Percentiles rank a stretch among this genome's conserved stretches.
Evolutionary conservation across 805 yeast species (phyloP).

Genomic region (Candida gorgasii): DNA sequence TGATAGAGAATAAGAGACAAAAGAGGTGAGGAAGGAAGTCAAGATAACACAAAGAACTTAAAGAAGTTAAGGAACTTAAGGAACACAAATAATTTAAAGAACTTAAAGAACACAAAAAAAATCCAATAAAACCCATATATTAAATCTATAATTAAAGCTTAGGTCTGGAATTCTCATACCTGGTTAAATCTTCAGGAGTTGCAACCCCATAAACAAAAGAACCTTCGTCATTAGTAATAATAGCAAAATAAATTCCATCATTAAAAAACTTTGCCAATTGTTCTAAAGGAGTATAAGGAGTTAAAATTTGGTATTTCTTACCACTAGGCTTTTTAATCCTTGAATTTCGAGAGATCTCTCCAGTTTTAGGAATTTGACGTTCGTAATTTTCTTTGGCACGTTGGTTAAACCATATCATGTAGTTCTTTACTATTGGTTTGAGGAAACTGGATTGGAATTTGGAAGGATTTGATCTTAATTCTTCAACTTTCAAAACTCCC

Average conservation of each 20-base stretch:
- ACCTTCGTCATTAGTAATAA: conserved; percentile 54
- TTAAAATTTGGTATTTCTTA: conserved; percentile 44
- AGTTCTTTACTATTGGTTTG: conserved; percentile 30
- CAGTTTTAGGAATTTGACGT: conserved; percentile 10
- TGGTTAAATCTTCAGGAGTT: conserved; percentile 48
- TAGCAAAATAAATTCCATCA: conserved; percentile 53
- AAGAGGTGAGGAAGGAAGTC: too few relatives aligned
- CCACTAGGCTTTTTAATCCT: conserved; percentile 35
- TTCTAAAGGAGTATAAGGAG: conserved; percentile 58
- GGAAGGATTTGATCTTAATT: conserved; percentile 31
- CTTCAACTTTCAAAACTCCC: conserved; percentile 51
- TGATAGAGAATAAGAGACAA: neutral
- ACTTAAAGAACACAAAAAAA: neutral
- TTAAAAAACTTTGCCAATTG: conserved; percentile 52
- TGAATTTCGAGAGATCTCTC: conserved; percentile 15
- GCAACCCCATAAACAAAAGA: conserved; percentile 61
- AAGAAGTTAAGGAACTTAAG: too few relatives aligned
- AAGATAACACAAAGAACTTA: too few relatives aligned
- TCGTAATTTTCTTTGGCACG: conserved; percentile 35
- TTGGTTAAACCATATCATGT: conserved; percentile 47
- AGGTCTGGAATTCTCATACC: conserved; percentile 47
- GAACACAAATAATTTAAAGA: too few relatives aligned
- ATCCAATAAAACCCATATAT: neutral
- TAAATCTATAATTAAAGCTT: conserved; percentile 13
- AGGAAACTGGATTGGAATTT: conserved; percentile 23